Evolutionary conservation across 208 protist species (phyloP).

Genomic region (Crithidia fasciculata): DNA sequence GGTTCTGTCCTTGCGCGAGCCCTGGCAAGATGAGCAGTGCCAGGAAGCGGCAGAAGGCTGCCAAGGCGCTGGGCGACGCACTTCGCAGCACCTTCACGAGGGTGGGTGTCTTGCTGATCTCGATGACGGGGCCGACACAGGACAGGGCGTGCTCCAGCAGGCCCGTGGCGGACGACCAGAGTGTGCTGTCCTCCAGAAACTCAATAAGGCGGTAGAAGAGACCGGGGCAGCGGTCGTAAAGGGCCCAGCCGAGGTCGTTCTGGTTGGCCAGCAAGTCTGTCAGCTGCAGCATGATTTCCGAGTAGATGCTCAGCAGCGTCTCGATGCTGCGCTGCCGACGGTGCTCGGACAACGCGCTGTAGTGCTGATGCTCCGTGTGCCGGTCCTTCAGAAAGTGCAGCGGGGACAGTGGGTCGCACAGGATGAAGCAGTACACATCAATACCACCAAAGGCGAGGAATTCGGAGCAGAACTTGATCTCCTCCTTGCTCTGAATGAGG

Average conservation of each 20-base stretch:
- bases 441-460: conserved; percentile 76
- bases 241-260: conserved; percentile 76
- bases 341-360: conserved; percentile 11
- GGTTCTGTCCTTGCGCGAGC: conserved; percentile 47
- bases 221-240: conserved; percentile 80
- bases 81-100: conserved; percentile 60
- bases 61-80: conserved; percentile 41
- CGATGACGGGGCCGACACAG: conserved; percentile 74
- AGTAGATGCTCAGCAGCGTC: conserved; percentile 32
- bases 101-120: conserved; percentile 66
- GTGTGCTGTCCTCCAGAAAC: conserved; percentile 45
- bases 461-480: conserved; percentile 45
- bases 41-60: conserved; percentile 67
- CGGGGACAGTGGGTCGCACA: conserved; percentile 60
- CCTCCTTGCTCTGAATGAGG: conserved; percentile 53
- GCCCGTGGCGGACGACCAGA: conserved; percentile 37
- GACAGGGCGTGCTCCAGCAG: conserved; percentile 80
- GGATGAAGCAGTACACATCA: conserved; percentile 63
- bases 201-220: conserved; percentile 81
- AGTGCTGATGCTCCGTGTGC: conserved; percentile 10
- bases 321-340: conserved; percentile 18
- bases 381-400: conserved; percentile 18
- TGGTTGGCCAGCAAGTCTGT: conserved; percentile 74
- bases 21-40: conserved; percentile 72
- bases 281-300: conserved; percentile 44